phyloP scores from a whole-genome alignment of 257 asterid genomes.

The Linaria vulgaris region DNA sequence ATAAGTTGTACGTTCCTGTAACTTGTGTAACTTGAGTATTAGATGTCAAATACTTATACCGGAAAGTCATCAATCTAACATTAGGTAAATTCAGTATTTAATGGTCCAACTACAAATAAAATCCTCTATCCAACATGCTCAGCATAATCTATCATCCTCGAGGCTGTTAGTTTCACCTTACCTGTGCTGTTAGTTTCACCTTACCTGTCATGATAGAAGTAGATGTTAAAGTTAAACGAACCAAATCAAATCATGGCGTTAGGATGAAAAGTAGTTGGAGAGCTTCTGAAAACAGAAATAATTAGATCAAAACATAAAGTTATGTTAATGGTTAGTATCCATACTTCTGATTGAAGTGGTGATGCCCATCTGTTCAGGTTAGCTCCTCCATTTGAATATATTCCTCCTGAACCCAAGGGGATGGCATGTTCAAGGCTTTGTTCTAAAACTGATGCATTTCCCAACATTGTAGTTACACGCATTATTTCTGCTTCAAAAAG shows the following conservation, averaged over 20 bases:
- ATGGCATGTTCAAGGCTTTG: conserved; percentile 97
- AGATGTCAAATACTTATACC: conserved; percentile 31
- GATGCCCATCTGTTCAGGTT: conserved; percentile 97
- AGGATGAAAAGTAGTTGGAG: conserved; percentile 38
- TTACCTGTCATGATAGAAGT: conserved; percentile 47
- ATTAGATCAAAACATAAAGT: conserved; percentile 69
- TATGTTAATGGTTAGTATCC: conserved; percentile 99
- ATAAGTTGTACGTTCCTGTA: background rate
- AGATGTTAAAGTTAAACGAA: conserved; percentile 34
- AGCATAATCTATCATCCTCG: conserved; percentile 32
- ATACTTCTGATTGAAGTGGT: conserved; percentile 99
- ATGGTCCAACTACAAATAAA: conserved; percentile 23
- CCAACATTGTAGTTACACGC: conserved; percentile 99
- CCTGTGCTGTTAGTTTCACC: conserved; percentile 52
- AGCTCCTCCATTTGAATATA: conserved; percentile 98
- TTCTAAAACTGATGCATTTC: conserved; percentile 99
- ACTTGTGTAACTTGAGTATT: conserved; percentile 24
- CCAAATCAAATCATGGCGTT: conserved; percentile 37
- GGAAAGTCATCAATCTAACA: background rate
- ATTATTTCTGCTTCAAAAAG: conserved; percentile 99
- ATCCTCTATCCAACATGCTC: background rate
- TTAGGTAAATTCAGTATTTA: background rate
- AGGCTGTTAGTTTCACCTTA: conserved; percentile 54
- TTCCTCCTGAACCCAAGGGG: conserved; percentile 99
- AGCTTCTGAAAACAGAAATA: conserved; percentile 45